phyloP scores from a whole-genome alignment of 2,329 filamentous ascomycete species.

The Magnaporthiopsis rhizophila region DNA sequence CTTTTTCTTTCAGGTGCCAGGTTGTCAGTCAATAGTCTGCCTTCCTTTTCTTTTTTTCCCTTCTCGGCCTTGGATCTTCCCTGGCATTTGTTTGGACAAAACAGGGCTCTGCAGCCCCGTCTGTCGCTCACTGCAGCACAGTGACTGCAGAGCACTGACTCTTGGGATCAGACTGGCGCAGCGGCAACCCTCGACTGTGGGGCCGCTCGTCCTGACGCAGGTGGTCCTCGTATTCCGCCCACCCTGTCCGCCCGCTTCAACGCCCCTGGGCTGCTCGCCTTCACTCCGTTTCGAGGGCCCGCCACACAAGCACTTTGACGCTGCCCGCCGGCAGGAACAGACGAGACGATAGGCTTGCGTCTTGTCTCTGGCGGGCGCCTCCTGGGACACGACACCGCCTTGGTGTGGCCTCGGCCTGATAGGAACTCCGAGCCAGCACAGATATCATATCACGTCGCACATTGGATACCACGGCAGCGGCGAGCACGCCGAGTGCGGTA shows the following conservation, averaged over 20 bases:
- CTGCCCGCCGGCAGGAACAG: background rate
- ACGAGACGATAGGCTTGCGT: background rate
- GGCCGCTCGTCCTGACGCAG: background rate
- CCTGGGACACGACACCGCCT: background rate
- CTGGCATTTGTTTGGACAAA: background rate
- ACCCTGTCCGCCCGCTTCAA: background rate
- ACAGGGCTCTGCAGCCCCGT: background rate
- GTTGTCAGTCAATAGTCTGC: background rate
- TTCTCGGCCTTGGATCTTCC: background rate
- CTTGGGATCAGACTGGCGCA: background rate
- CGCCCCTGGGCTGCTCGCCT: background rate
- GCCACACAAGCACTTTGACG: background rate
- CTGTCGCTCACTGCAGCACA: background rate
- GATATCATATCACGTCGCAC: background rate
- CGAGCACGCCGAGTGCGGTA: too few relatives aligned
- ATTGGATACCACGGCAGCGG: too few relatives aligned
- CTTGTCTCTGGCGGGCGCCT: background rate
- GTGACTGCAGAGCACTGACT: background rate
- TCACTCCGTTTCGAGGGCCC: background rate
- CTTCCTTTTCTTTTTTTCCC: background rate
- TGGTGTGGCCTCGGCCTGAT: background rate
- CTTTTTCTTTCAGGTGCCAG: background rate
- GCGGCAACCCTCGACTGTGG: background rate
- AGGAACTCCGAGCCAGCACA: background rate
- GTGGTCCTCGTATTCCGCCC: background rate